Evolutionary conservation across 2,329 filamentous ascomycete species (phyloP).

Genomic region (Pseudogymnoascus sp.): DNA sequence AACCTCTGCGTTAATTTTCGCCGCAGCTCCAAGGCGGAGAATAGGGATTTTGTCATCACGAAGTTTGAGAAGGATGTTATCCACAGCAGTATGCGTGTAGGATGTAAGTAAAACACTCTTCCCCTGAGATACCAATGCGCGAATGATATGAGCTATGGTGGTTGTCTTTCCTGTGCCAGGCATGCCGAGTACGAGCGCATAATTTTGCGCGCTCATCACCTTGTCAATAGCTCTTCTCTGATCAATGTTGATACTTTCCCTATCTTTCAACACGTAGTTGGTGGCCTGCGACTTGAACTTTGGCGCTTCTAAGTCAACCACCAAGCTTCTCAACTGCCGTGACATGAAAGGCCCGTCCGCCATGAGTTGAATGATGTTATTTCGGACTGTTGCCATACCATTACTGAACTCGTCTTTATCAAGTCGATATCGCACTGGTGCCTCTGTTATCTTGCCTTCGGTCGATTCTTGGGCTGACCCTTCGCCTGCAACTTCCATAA

Average conservation of each 20-base stretch:
- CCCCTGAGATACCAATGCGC: constrained; percentile 76
- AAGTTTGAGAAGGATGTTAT: constrained; percentile 95
- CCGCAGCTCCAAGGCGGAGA: constrained; percentile 74
- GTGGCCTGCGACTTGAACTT: constrained; percentile 63
- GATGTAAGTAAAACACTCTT: constrained; percentile 92
- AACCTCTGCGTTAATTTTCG: constrained; percentile 84
- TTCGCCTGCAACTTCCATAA: constrained; percentile 73
- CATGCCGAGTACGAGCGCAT: constrained; percentile 96
- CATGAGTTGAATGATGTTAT: constrained; percentile 93
- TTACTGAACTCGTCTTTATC: constrained; percentile 99
- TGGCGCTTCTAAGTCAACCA: constrained; percentile 71
- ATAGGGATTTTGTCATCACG: constrained; percentile 70
- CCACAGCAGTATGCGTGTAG: constrained; percentile 94
- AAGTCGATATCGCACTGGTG: constrained; percentile 67
- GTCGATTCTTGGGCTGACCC: constrained; percentile 46
- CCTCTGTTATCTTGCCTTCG: constrained; percentile 44
- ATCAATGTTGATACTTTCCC: constrained; percentile 73
- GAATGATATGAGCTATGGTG: constrained; percentile 95
- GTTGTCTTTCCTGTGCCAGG: constrained; percentile 97
- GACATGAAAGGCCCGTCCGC: constrained; percentile 66
- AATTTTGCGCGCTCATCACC: constrained; percentile 92
- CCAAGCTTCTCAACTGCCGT: constrained; percentile 65
- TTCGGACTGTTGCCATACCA: constrained; percentile 89
- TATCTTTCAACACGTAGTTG: constrained; percentile 55
- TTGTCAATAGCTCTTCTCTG: constrained; percentile 83